Percentiles rank a stretch among this genome's conserved stretches.
phyloP scores from a whole-genome alignment of 2,329 filamentous ascomycete species.

The Aspergillus sergii region DNA sequence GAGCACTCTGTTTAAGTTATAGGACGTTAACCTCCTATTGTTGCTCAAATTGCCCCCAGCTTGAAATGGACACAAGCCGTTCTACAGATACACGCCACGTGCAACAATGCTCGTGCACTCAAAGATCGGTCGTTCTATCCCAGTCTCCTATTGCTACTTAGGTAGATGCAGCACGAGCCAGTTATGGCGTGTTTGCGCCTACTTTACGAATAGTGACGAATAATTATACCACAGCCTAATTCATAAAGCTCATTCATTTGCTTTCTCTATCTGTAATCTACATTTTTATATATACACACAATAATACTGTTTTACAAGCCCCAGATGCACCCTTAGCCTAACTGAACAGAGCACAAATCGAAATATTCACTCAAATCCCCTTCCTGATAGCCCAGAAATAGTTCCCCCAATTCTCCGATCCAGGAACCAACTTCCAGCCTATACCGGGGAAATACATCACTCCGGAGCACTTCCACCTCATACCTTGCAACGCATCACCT shows the following conservation, averaged over 20 bases:
- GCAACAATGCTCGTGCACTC: background rate
- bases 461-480: slow-evolving; percentile 71
- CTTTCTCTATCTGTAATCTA: background rate
- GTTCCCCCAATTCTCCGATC: slow-evolving; percentile 86
- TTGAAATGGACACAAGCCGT: background rate
- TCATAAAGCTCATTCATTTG: background rate
- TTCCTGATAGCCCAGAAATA: slow-evolving; percentile 90
- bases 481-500: slow-evolving; percentile 29
- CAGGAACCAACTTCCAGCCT: slow-evolving; percentile 82
- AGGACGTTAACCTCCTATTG: background rate
- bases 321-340: slow-evolving; percentile 23
- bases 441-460: slow-evolving; percentile 88
- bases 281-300: background rate
- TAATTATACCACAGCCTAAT: background rate
- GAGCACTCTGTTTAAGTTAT: background rate
- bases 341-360: slow-evolving; percentile 43
- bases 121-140: background rate
- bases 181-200: background rate
- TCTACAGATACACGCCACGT: background rate
- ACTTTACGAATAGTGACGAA: background rate
- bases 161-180: background rate
- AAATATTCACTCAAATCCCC: slow-evolving; percentile 30
- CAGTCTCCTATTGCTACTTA: background rate
- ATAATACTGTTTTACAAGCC: background rate
- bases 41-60: background rate